Evolutionary conservation across 73 alveolate genomes (phyloP).

Genomic region (Symbiodinium natans): DNA sequence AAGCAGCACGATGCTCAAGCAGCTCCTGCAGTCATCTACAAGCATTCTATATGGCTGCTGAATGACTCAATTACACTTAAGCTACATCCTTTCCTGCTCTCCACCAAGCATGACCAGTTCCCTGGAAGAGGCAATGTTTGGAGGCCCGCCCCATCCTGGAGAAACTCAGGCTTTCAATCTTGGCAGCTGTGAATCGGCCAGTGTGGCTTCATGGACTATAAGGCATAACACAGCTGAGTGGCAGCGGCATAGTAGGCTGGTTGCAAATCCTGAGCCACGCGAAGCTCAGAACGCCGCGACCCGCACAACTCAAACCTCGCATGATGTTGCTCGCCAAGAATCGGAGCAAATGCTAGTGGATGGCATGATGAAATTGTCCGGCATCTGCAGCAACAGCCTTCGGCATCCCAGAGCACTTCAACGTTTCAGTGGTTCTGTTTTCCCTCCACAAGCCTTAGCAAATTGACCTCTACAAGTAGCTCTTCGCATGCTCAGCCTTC

Average conservation of each 20-base stretch:
- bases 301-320: no score
- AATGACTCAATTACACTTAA: neutral
- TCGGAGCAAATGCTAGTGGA: neutral
- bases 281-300: neutral
- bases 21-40: neutral
- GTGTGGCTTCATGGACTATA: no score
- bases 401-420: neutral
- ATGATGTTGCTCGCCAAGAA: conserved; percentile 26
- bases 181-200: no score
- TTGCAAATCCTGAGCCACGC: conserved; percentile 11
- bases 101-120: neutral
- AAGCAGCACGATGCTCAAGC: neutral
- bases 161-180: no score
- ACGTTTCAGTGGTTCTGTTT: neutral
- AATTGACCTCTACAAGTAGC: no score
- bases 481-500: neutral
- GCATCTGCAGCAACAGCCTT: neutral
- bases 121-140: neutral
- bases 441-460: no score
- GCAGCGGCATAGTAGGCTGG: conserved; percentile 10
- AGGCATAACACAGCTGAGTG: conserved; percentile 4
- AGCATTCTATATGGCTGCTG: no score
- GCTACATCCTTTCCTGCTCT: neutral
- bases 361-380: neutral
- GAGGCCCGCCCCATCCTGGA: conserved; percentile 48